These are phyloP conservation scores for Hymenoscyphus occultus DNA, from an alignment of 2,329 filamentous ascomycete species.

Conservation along the genomic window DNA sequence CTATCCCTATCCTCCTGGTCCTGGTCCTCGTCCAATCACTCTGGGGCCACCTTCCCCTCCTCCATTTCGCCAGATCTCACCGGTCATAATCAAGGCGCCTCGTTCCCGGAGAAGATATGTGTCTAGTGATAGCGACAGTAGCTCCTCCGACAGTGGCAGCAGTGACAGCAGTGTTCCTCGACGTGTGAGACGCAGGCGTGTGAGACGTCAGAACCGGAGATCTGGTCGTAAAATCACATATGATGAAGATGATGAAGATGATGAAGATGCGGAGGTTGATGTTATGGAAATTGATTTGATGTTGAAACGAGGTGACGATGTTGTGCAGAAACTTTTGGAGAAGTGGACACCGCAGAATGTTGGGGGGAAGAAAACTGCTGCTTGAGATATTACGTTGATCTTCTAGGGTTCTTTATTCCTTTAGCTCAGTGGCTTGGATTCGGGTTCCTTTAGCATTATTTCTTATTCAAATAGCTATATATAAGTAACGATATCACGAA, in stretches of 20 bases:
- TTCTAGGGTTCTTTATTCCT: neutral
- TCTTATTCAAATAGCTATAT: too few species aligned
- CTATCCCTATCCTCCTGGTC: too few species aligned
- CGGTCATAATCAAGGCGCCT: neutral
- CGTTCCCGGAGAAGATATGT: neutral
- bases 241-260: conserved; percentile 8
- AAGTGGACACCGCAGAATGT: conserved; percentile 17
- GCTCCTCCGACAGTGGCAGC: conserved; percentile 12
- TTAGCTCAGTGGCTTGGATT: too few species aligned
- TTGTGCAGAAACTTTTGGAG: conserved; percentile 22
- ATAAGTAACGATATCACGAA: too few species aligned
- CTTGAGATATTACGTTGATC: neutral
- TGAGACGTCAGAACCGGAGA: neutral
- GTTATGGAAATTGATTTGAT: conserved; percentile 18
- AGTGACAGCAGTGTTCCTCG: conserved; percentile 14
- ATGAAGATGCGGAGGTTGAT: conserved; percentile 18
- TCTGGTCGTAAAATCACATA: neutral
- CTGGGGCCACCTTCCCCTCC: neutral
- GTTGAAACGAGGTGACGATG: conserved; percentile 21
- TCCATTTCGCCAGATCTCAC: neutral
- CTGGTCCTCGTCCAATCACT: neutral
- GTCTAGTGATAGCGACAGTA: conserved; percentile 10
- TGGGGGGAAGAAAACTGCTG: conserved; percentile 9
- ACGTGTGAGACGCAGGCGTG: conserved; percentile 12
- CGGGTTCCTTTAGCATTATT: too few species aligned